Evolutionary conservation across 1,284 basidiomycete species (phyloP), one percentile per base, ranked within the genome.

Genomic region (Rhodotorula sp.): DNA sequence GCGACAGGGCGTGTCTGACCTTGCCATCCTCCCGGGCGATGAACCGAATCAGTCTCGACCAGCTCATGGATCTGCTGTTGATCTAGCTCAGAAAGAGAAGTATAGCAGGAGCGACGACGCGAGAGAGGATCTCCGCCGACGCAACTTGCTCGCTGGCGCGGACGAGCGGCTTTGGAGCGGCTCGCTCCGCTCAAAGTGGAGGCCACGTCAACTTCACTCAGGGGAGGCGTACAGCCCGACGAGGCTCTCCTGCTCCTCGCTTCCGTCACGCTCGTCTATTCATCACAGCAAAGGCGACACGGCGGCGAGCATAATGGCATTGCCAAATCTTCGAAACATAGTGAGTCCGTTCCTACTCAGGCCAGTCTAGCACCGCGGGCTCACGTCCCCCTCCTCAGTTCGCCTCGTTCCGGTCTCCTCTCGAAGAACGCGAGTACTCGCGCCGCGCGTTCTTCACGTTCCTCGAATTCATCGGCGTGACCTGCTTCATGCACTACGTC

Each of bases 1-100:
- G 54, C 3, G 26, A 20, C 46, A 47, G 43, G 54, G 29, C 6
- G 20, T 26, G 46, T 29, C 67, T 31, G 21, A 91, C 86, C 69
- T 86, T 83, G 12, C 85, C 84, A 1, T 90, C 91, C 82, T 91
- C 91, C n/a, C 82, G 83, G 20, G 91, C 91, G 26, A 90, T 85
- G 80, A 93, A 93, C 69, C 91, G 90, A 75, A 93, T 90, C 68
- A 92, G 85, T 58, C 91, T 87, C 21, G 31, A 8, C 61, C 61
- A 62, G 26, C 26, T 56, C 54, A 56, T 56, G 5, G 5, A 29
- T 18, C 26, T 31, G 39, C 10, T 43, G 8, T 43, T 2, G 8
- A 12, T 8, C 12, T 14, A 12, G 10, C 39, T 43, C 10, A 39
- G 39, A 14, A 43, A 43, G 39, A 29, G 34, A 43, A 43, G 39